A percentile compares a stretch with the other conserved stretches of the same genome.
These are phyloP conservation scores for Flueggea neowawraea DNA, from an alignment of 441 rosid genomes.

Conservation along the genomic window DNA sequence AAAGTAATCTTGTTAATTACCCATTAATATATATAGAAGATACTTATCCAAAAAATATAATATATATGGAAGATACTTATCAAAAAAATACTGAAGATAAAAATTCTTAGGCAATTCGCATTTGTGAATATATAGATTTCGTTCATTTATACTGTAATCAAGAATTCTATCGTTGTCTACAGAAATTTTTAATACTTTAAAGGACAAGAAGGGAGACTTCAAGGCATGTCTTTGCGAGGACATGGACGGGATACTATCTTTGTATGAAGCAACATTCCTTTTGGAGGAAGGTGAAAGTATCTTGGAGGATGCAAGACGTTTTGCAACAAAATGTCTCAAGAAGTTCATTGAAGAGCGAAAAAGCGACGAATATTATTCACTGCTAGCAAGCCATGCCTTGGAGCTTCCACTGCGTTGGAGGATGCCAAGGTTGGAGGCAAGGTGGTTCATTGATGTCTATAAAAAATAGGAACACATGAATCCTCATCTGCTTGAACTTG, in stretches of 20 bases:
- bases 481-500: conserved; percentile 22
- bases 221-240: conserved; percentile 7
- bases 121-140: too few species aligned
- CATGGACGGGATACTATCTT: conserved; percentile 8
- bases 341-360: not conserved
- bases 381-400: conserved; percentile 20
- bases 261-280: conserved; percentile 27
- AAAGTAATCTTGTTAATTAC: too few species aligned
- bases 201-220: conserved; percentile 14
- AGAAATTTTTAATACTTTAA: conserved; percentile 24
- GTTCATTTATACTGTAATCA: too few species aligned
- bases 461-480: conserved; percentile 3
- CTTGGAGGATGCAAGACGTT: conserved; percentile 24
- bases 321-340: conserved; percentile 13
- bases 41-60: too few species aligned
- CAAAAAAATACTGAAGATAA: too few species aligned
- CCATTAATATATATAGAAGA: too few species aligned
- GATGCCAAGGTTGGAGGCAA: conserved; percentile 22
- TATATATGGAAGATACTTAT: too few species aligned
- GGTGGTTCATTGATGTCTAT: conserved; percentile 26
- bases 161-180: not conserved
- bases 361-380: not conserved
- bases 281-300: conserved; percentile 15
- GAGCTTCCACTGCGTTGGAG: conserved; percentile 36
- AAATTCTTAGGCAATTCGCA: too few species aligned